Evolutionary conservation across 768 basidiomycete genomes (phyloP).

Genomic region (Kwoniella botswanensis): DNA sequence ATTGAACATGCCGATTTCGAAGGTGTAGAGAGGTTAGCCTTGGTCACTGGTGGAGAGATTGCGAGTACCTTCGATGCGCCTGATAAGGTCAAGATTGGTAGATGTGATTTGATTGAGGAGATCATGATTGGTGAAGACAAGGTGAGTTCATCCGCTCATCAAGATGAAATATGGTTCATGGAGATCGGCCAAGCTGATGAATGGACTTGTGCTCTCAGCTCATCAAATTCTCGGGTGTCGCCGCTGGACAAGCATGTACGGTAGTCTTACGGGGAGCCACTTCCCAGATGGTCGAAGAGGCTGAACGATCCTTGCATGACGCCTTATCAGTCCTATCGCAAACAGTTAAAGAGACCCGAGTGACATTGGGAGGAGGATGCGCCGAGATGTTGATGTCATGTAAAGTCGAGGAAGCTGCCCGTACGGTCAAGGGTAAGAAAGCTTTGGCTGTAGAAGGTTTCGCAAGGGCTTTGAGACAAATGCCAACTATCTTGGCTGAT

Average conservation of each 20-base stretch:
- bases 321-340: conserved; percentile 96
- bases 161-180: too few species aligned
- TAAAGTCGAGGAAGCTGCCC: conserved; percentile 85
- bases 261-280: conserved; percentile 97
- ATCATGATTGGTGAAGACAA: conserved; percentile 99
- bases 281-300: conserved; percentile 98
- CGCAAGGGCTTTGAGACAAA: conserved; percentile 79
- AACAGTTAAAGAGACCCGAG: conserved; percentile 94
- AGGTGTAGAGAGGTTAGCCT: conserved; percentile 91
- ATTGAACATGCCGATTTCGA: conserved; percentile 99
- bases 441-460: conserved; percentile 95
- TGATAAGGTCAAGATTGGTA: conserved; percentile 87
- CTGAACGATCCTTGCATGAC: conserved; percentile 95
- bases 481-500: conserved; percentile 94
- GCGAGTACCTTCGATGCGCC: conserved; percentile 93
- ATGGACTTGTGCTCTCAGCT: conserved; percentile 64
- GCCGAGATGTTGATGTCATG: conserved; percentile 98
- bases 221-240: conserved; percentile 99
- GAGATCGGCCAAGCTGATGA: not conserved
- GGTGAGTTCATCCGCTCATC: conserved; percentile 61
- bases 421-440: conserved; percentile 88
- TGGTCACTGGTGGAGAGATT: conserved; percentile 98
- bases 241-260: conserved; percentile 96
- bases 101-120: conserved; percentile 94
- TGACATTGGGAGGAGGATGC: conserved; percentile 94